Evolutionary conservation across 2,329 filamentous ascomycete species (phyloP), one percentile per base, ranked within the genome.

Genomic region (Epichloe brachyelytri): DNA sequence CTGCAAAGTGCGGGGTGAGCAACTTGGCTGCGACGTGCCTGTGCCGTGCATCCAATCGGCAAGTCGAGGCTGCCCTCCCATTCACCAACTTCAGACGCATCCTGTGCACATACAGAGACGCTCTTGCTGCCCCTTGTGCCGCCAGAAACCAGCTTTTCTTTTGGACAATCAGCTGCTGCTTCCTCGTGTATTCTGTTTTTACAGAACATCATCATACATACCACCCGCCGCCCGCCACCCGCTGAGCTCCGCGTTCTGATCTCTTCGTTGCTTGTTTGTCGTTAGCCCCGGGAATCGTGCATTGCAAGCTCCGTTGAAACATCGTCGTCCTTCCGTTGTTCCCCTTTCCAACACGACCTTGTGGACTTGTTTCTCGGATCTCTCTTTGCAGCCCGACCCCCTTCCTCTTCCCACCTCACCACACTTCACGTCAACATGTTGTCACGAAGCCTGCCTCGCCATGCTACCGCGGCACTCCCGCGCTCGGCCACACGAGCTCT

Each of bases 401-500:
- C 50, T 52, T 51, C 15, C 4, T 7, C 19, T 33, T 8, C 20
- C 14, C 14, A 30, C 14, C 41, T 44, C 2, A 11, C 41, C 41
- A 12, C 22, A 8, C 22, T 59, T 54, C 30, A 14, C 15, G 60
- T 54, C 50, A 33, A 4, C 33, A 51, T 51, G 50, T 40, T 48
- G 40, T 51, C 50, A 26, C 50, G 39, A 48, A 34, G 44, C 34
- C 45, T 51, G 63, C 54, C 61, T 66, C 61, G 63, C 55, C 54
- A 78, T 78, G 76, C 61, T 51, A 68, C 71, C 49, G 63, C 63
- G 51, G 63, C 63, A 59, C 69, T 70, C 57, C 70, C 71, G 55
- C 75, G 73, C 62, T 70, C 71, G 58, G 63, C 66, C 51, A 63
- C 75, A 55, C 76, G 82, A 60, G 70, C 79, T 58, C 77, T 86